Conservation (phyloP, 2,329 filamentous ascomycete species). For the Talaromyces albobiverticillius region DNA sequence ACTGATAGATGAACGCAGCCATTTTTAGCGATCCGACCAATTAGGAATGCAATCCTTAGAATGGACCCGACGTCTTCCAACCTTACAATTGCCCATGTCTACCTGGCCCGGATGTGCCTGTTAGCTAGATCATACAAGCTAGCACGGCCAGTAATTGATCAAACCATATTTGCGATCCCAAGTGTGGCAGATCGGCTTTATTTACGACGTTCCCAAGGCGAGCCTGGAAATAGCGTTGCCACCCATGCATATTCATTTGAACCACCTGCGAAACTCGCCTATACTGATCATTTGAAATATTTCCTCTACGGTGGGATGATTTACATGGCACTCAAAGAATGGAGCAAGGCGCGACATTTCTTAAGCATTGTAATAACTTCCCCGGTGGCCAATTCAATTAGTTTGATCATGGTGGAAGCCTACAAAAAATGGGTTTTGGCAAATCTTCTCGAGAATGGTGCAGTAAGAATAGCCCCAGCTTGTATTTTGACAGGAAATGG, state of each 20-base stretch:
- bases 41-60: slow-evolving; percentile 44
- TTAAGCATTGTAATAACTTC: slow-evolving; percentile 66
- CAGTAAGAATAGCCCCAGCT: slow-evolving; percentile 35
- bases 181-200: slow-evolving; percentile 22
- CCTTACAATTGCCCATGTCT: slow-evolving; percentile 43
- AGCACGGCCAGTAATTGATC: slow-evolving; percentile 41
- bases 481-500: neutral
- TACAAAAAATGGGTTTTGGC: slow-evolving; percentile 90
- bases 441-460: slow-evolving; percentile 68
- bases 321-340: slow-evolving; percentile 60
- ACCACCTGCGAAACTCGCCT: slow-evolving; percentile 35
- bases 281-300: slow-evolving; percentile 58
- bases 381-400: slow-evolving; percentile 62
- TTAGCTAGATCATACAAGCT: slow-evolving; percentile 37
- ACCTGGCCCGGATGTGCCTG: slow-evolving; percentile 42
- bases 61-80: slow-evolving; percentile 42
- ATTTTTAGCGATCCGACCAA: slow-evolving; percentile 35
- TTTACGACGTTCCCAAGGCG: slow-evolving; percentile 28
- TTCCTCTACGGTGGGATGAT: slow-evolving; percentile 64
- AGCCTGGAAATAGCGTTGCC: slow-evolving; percentile 28
- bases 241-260: slow-evolving; percentile 29
- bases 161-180: slow-evolving; percentile 42
- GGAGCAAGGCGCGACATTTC: slow-evolving; percentile 60
- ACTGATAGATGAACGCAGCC: slow-evolving; percentile 28
- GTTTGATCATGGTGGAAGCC: slow-evolving; percentile 79